Percentiles rank a stretch among this genome's conserved stretches.
These are phyloP conservation scores for Cyberlindnera veronae DNA, from an alignment of 805 yeast species.

Conservation along the genomic window DNA sequence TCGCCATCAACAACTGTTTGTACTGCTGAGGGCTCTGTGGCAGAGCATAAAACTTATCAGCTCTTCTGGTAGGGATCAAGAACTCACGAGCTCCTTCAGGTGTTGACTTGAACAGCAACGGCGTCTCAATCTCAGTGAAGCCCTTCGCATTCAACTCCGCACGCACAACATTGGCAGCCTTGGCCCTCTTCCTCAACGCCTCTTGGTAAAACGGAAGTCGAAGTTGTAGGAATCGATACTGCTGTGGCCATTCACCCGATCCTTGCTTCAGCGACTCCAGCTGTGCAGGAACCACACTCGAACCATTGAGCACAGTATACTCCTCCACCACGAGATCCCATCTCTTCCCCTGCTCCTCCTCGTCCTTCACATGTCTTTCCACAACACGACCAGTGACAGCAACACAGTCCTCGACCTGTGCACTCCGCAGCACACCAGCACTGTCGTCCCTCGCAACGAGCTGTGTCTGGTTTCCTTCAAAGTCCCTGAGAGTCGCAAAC, in stretches of 20 bases:
- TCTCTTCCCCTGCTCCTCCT: conserved; percentile 16
- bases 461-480: conserved; percentile 64
- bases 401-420: conserved; percentile 74
- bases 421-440: conserved; percentile 37
- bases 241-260: conserved; percentile 66
- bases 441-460: conserved; percentile 39
- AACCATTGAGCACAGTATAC: conserved; percentile 55
- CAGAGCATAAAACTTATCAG: conserved; percentile 69
- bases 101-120: conserved; percentile 87
- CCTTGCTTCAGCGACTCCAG: conserved; percentile 54
- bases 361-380: conserved; percentile 28
- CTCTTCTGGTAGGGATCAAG: conserved; percentile 80
- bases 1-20: conserved; percentile 90
- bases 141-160: conserved; percentile 35
- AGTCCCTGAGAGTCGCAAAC: conserved; percentile 76
- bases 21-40: conserved; percentile 99
- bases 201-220: conserved; percentile 56
- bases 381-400: conserved; percentile 56
- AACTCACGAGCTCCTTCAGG: conserved; percentile 99
- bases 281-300: conserved; percentile 66
- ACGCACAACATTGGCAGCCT: conserved; percentile 48
- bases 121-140: conserved; percentile 89
- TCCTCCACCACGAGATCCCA: conserved; percentile 59
- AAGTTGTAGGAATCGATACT: conserved; percentile 77
- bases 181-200: conserved; percentile 53